These are phyloP conservation scores for Saccharomycopsis sp. DNA, from an alignment of 805 yeast species.

Conservation along the genomic window DNA sequence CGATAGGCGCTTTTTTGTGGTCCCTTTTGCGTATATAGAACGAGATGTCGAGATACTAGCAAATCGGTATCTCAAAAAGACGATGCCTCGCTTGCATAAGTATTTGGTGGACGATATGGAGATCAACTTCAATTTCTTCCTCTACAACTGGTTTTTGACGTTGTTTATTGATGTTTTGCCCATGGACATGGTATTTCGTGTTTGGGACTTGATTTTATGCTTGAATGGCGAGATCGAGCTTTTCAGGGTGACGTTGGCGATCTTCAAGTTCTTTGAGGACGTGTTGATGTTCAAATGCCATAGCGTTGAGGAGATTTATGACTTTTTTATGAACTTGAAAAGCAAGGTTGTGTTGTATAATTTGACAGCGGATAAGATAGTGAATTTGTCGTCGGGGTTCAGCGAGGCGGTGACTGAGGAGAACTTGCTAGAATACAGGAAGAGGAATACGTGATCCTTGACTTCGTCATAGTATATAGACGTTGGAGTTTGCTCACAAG, in stretches of 20 bases:
- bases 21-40: conserved; percentile 31
- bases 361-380: conserved; percentile 24
- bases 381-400: neutral
- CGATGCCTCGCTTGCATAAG: conserved; percentile 34
- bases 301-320: conserved; percentile 31
- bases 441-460: neutral
- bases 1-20: conserved; percentile 38
- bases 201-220: conserved; percentile 44
- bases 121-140: conserved; percentile 42
- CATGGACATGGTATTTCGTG: conserved; percentile 42
- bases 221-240: conserved; percentile 34
- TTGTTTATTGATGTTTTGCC: conserved; percentile 47
- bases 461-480: no score
- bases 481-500: no score
- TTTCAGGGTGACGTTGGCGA: conserved; percentile 30
- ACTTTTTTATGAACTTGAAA: conserved; percentile 30
- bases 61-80: conserved; percentile 28
- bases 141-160: conserved; percentile 52
- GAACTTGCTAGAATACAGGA: neutral
- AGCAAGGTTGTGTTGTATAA: conserved; percentile 22
- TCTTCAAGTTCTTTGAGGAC: conserved; percentile 33
- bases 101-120: conserved; percentile 31
- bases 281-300: conserved; percentile 25
- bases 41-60: conserved; percentile 36
- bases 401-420: neutral